Evolutionary conservation across 1,139 yeast species (phyloP).

Genomic region (Debaryomyces sp.): DNA sequence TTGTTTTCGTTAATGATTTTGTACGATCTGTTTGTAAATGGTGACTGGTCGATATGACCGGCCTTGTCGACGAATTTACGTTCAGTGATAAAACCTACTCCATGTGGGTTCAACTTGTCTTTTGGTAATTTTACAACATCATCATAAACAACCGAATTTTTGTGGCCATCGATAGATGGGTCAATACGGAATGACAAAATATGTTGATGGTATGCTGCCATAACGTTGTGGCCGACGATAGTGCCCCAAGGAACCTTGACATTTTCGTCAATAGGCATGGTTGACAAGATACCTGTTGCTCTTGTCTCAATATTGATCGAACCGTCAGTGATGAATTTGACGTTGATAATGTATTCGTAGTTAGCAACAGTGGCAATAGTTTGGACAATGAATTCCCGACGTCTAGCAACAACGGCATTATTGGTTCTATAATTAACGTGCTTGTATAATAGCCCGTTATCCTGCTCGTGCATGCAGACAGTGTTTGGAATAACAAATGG

Average conservation of each 20-base stretch:
- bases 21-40: slow-evolving; percentile 74
- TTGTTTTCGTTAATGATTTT: slow-evolving; percentile 80
- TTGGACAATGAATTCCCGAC: slow-evolving; percentile 83
- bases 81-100: slow-evolving; percentile 73
- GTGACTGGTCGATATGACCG: slow-evolving; percentile 73
- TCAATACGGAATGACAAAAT: slow-evolving; percentile 82
- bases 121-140: slow-evolving; percentile 70
- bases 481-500: slow-evolving; percentile 71
- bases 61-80: slow-evolving; percentile 71
- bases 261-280: slow-evolving; percentile 82
- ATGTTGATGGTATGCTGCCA: slow-evolving; percentile 92
- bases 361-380: slow-evolving; percentile 89
- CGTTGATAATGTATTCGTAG: slow-evolving; percentile 81
- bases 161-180: slow-evolving; percentile 85
- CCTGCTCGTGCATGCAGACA: slow-evolving; percentile 90
- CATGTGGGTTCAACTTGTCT: slow-evolving; percentile 65
- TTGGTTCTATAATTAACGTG: slow-evolving; percentile 83
- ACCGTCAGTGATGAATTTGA: slow-evolving; percentile 82
- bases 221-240: slow-evolving; percentile 79
- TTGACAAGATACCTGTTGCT: slow-evolving; percentile 85
- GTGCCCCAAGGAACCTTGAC: slow-evolving; percentile 83
- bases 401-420: slow-evolving; percentile 76
- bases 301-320: slow-evolving; percentile 81
- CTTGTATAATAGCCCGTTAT: slow-evolving; percentile 72
- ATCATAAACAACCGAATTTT: slow-evolving; percentile 74